Conservation (phyloP, 495 filamentous ascomycete genomes). For the Cercophora newfieldiana region DNA sequence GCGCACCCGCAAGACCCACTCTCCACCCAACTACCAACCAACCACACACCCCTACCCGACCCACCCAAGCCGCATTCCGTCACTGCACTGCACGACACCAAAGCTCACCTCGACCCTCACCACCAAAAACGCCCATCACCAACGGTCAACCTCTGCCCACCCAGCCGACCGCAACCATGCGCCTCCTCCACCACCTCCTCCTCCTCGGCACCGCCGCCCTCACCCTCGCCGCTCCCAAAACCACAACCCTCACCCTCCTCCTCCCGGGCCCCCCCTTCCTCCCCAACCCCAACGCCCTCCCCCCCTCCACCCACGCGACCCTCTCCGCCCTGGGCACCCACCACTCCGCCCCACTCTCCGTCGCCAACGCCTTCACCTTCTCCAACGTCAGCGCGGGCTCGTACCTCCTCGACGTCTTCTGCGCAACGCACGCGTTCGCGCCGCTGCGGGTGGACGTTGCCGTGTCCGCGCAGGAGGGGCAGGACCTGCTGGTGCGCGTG, state of each 20-base stretch:
- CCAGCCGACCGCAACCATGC: conserved; percentile 20
- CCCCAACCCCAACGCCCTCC: conserved; percentile 57
- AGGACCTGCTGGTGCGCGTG: conserved; percentile 56
- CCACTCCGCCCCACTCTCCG: conserved; percentile 61
- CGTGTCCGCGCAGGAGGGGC: conserved; percentile 44
- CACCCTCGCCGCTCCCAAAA: conserved; percentile 18
- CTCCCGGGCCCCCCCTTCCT: conserved; percentile 53
- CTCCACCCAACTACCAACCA: not conserved
- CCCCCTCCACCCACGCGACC: conserved; percentile 71
- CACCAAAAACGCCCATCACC: not conserved
- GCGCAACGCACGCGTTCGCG: conserved; percentile 68
- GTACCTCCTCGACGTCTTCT: conserved; percentile 80
- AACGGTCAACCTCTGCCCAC: too few species aligned
- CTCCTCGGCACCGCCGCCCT: conserved; percentile 19
- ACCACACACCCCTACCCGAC: not conserved
- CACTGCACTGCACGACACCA: conserved; percentile 3
- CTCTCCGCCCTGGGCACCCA: conserved; percentile 54
- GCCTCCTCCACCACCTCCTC: conserved; percentile 13
- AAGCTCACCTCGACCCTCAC: not conserved
- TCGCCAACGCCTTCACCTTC: conserved; percentile 71
- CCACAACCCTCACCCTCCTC: conserved; percentile 33
- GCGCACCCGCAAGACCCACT: too few species aligned
- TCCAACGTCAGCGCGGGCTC: conserved; percentile 62
- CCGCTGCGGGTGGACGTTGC: conserved; percentile 74
- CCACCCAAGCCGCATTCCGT: conserved; percentile 13